Base-by-base conservation (phyloP, 768 basidiomycete species). In the Hysterangium stoloniferum region DNA sequence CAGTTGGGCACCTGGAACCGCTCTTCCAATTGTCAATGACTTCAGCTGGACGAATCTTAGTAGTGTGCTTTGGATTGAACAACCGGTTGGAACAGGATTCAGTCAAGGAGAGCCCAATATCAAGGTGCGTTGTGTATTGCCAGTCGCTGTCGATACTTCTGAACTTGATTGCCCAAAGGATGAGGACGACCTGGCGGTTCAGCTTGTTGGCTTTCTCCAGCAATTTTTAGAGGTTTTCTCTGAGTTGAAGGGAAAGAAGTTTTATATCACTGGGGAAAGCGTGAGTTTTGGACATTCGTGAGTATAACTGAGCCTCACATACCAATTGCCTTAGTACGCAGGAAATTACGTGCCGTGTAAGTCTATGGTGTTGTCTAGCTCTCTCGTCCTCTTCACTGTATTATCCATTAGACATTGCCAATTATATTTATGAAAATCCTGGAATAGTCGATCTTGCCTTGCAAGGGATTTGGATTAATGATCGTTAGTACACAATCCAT, bases 41-140 rank as follows among this genome's bases (percentile, higher is more conserved):
- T 74, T 72, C 57, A 84, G 83, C 62, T 88, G 86, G 86, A 87
- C 86, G 0, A 88, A 87, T 58, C 69, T 88, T 6, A 84, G 84
- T 2, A 85, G 80, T 48, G 64, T 86, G 6, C 66, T 87, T 15
- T 89, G 75, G 71, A 76, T 88, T 9, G 86, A 89, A 55, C 86
- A 87, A 56, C 86, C 86, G 3, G 79, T 88, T 27, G 86, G 86
- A 4, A 87, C 85, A 4, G 86, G 86, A 0, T 88, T 80, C 62
- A 82, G 82, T 2, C 82, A 82, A 53, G 86, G 86, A 15, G 68
- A 54, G 12, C 84, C 86, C 0, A 77, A 80, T 52, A 79, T 80
- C 33, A 53, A 48, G 37, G 69, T 70, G 51, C 31, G 62, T 50
- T 25, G 22, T n/a, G 17, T 28, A 32, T 22, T 19, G 4, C 17